A percentile compares a stretch with the other conserved stretches of the same genome.
phyloP scores from a whole-genome alignment of 106 monocot species.

The Acanthochlamys bracteata region DNA sequence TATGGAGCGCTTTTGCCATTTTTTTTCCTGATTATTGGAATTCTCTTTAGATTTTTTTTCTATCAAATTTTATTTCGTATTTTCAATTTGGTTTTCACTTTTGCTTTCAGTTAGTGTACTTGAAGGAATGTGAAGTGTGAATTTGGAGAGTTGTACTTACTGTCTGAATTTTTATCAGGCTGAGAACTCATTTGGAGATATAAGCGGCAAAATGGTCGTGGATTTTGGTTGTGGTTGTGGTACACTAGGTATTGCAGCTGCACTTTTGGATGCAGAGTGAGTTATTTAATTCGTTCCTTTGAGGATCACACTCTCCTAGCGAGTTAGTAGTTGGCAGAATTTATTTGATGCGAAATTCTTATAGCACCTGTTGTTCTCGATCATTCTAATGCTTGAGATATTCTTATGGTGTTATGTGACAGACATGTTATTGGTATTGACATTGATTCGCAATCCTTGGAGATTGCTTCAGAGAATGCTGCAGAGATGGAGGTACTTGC shows the following conservation, averaged over 20 bases:
- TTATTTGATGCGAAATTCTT: not conserved
- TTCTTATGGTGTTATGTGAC: not conserved
- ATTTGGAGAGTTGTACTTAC: too few species aligned
- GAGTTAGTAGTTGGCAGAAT: not conserved
- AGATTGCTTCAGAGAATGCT: constrained; percentile 73
- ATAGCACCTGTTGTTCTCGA: not conserved
- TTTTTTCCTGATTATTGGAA: too few species aligned
- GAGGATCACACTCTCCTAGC: not conserved
- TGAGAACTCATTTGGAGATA: constrained; percentile 75
- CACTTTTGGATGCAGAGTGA: constrained; percentile 87
- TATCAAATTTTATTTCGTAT: too few species aligned
- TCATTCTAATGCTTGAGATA: not conserved
- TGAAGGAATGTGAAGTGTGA: too few species aligned
- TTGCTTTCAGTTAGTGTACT: too few species aligned
- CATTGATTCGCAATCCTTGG: constrained; percentile 67
- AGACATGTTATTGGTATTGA: constrained; percentile 84
- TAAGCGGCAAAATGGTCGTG: constrained; percentile 79
- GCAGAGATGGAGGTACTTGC: constrained; percentile 70
- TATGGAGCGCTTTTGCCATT: not conserved
- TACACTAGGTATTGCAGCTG: constrained; percentile 80
- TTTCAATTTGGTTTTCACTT: too few species aligned
- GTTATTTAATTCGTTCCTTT: constrained; percentile 17
- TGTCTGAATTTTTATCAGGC: constrained; percentile 59
- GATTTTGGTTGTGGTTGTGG: constrained; percentile 99
- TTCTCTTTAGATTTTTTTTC: too few species aligned